These are phyloP conservation scores for Diaporthe vaccinii DNA, from an alignment of 2,329 filamentous ascomycete genomes.

Conservation along the genomic window DNA sequence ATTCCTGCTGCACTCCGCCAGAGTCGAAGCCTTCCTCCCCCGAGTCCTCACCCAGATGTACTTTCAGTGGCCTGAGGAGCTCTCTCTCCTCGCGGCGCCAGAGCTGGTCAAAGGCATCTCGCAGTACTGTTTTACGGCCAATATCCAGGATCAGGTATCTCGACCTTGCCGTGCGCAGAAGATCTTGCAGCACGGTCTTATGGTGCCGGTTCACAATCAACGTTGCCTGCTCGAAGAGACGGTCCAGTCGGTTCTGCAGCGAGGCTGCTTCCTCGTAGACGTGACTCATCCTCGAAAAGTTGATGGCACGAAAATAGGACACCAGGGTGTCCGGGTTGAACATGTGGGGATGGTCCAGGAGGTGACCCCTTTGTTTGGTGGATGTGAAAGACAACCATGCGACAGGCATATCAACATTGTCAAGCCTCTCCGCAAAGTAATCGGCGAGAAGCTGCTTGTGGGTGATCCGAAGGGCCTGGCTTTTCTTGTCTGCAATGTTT, in stretches of 20 bases:
- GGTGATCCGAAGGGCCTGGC: constrained; percentile 73
- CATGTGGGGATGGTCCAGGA: constrained; percentile 85
- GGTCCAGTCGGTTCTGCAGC: constrained; percentile 67
- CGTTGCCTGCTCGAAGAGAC: constrained; percentile 66
- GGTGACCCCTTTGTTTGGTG: constrained; percentile 75
- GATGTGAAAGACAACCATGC: constrained; percentile 75
- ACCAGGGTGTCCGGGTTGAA: constrained; percentile 81
- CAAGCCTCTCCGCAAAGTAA: constrained; percentile 81
- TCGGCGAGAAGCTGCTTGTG: constrained; percentile 81
- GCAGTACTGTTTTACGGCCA: constrained; percentile 74
- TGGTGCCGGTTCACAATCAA: constrained; percentile 70
- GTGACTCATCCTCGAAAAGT: constrained; percentile 87
- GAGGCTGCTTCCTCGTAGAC: constrained; percentile 79
- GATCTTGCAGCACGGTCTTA: constrained; percentile 71
- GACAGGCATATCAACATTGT: constrained; percentile 80
- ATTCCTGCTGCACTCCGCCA: constrained; percentile 96
- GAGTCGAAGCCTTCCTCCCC: constrained; percentile 94
- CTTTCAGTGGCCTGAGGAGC: constrained; percentile 86
- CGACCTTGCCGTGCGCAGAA: constrained; percentile 75
- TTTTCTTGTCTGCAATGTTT: constrained; percentile 63
- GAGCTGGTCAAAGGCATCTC: constrained; percentile 86
- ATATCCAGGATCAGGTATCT: constrained; percentile 80
- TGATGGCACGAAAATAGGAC: constrained; percentile 88
- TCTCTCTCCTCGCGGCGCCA: constrained; percentile 89
- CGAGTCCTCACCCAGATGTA: constrained; percentile 84